Base-by-base conservation (phyloP, 2,329 filamentous ascomycete species). In the Apiospora koreana region DNA sequence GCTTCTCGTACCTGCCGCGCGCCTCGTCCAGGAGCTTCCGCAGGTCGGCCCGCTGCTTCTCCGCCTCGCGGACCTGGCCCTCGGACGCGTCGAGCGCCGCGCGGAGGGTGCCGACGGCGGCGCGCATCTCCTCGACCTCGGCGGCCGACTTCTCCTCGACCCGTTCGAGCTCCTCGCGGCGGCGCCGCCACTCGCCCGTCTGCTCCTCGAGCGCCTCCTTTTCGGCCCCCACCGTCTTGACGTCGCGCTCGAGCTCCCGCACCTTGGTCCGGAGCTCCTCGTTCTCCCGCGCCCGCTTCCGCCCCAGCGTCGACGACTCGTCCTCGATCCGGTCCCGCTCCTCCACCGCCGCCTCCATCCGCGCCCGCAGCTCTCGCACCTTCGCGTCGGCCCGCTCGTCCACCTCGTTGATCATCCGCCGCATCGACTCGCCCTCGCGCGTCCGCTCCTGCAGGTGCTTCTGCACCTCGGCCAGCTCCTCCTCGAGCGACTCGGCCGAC, bases 251-350 rank as follows among this genome's bases (percentile, higher is more conserved):
- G 0, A 94, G 89, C 73, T 98, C 95, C 8, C 94, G 90, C 14
- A 95, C 86, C 80, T 91, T 93, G 67, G 86, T 86, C 80, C 92
- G 94, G 48, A 97, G 84, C 75, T 98, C 95, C 79, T 98, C 96
- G 3, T 94, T 86, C 83, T 98, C 96, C 65, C 95, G 87, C 8
- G 93, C 89, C 72, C 92, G 91, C 58, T 93, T 89, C 68, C 95
- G 88, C 16, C 92, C 93, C 66, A 93, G 87, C 0, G 91, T 92
- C 76, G 90, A 94, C 2, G 94, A 91, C 81, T 98, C 95, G 73
- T 98, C 95, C 81, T 99, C 95, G 2, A 94, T 91, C 2, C 94
- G 90, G 79, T 99, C 96, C 23, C 96, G 90, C 80, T 99, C 96
- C 79, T 98, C 95, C n/a, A 97, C 88, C 0, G 95, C 95, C 1